phyloP scores from a whole-genome alignment of 345 rosid species.

The Chamaenerion angustifolium region DNA sequence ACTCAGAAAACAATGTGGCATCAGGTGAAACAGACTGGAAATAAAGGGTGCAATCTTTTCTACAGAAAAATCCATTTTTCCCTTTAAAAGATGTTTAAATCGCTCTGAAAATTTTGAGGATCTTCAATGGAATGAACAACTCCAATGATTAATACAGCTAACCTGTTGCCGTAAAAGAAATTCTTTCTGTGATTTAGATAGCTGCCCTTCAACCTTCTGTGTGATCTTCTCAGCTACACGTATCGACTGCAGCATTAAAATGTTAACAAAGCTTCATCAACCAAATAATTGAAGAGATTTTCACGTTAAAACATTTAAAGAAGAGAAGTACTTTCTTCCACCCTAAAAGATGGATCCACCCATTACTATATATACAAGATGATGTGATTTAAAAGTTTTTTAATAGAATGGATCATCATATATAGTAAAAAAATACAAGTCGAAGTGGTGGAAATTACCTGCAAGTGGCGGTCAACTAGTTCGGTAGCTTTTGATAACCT shows the following conservation, averaged over 20 bases:
- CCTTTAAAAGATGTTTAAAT: too few relatives aligned
- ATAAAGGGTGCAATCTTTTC: background rate
- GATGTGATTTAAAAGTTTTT: too few relatives aligned
- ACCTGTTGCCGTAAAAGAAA: constrained; percentile 99
- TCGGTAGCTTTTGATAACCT: constrained; percentile 93
- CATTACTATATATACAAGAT: too few relatives aligned
- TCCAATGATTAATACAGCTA: constrained; percentile 13
- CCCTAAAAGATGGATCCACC: too few relatives aligned
- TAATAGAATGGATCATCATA: constrained; percentile 15
- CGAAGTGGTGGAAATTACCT: constrained; percentile 33
- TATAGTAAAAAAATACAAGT: constrained; percentile 10
- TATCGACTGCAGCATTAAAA: constrained; percentile 66
- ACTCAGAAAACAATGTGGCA: background rate
- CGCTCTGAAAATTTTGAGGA: too few relatives aligned
- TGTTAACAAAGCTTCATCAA: too few relatives aligned
- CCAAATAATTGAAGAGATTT: too few relatives aligned
- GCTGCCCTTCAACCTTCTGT: constrained; percentile 95
- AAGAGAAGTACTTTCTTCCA: too few relatives aligned
- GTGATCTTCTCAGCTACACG: constrained; percentile 99
- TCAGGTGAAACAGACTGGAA: background rate
- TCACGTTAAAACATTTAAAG: too few relatives aligned
- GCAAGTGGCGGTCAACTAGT: constrained; percentile 95
- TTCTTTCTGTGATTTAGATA: constrained; percentile 97
- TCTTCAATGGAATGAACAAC: background rate
- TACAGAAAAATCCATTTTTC: too few relatives aligned